Percentiles rank a stretch among this genome's conserved stretches.
These are phyloP conservation scores for Claviceps fusiformis DNA, from an alignment of 2,329 filamentous ascomycete genomes.

Conservation along the genomic window DNA sequence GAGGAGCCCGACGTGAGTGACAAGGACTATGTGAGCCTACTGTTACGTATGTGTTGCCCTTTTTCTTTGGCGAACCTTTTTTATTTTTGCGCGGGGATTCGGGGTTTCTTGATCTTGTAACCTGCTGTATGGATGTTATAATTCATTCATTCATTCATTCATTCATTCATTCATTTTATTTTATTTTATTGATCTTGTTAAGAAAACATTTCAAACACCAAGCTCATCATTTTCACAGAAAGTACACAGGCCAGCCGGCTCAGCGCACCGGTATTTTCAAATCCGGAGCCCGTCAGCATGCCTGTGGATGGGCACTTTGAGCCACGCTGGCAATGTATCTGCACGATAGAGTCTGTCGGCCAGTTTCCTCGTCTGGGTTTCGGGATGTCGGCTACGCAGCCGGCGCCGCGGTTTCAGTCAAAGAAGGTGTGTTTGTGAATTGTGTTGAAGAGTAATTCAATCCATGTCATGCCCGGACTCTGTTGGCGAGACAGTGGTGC, in stretches of 20 bases:
- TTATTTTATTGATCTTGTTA: background rate
- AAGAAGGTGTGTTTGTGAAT: slow-evolving; percentile 28
- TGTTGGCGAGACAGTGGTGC: background rate
- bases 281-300: slow-evolving; percentile 8
- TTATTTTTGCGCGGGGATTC: too few species aligned
- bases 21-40: slow-evolving; percentile 15
- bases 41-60: slow-evolving; percentile 14
- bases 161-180: too few species aligned
- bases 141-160: too few species aligned
- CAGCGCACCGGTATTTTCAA: slow-evolving; percentile 6
- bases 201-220: background rate
- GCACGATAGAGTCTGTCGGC: slow-evolving; percentile 10
- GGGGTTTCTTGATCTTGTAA: too few species aligned
- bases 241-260: slow-evolving; percentile 7
- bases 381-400: slow-evolving; percentile 16
- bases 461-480: background rate
- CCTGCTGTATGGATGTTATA: too few species aligned
- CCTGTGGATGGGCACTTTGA: slow-evolving; percentile 11
- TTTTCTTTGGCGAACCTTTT: too few species aligned
- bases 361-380: slow-evolving; percentile 20
- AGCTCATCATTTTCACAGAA: background rate
- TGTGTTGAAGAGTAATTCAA: background rate
- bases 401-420: slow-evolving; percentile 23
- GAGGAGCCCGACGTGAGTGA: slow-evolving; percentile 16
- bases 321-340: slow-evolving; percentile 15